Base-by-base conservation (phyloP, 1,139 yeast genomes). In the Suhomyces anneliseae region DNA sequence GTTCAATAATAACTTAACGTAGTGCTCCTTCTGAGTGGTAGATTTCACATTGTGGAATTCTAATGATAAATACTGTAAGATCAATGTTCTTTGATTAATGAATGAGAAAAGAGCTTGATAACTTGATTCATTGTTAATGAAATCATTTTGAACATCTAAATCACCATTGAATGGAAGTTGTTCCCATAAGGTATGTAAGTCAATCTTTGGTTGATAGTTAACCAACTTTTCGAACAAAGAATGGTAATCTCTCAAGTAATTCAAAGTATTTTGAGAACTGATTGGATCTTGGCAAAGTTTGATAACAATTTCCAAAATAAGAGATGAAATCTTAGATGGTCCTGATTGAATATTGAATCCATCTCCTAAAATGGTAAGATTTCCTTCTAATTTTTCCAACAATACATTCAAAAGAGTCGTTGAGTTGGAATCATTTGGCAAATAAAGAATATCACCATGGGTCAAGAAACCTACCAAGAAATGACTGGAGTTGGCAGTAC, bases 21-120 rank as follows among this genome's bases (percentile, higher is more conserved):
- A 86, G 27, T 74, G 70, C 26, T 76, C 72, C 27, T 81, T 78
- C 51, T 83, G 74, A 1, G 87, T 74, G 2, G 78, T 65, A 0
- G 89, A 78, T 1, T 83, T 81, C n/a, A 83, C 72, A 47, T 76
- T 76, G 58, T 87, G 90, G 32, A 90, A 72, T 54, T 89, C 95
- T 48, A 86, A 66, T n/a, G 93, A 80, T 46, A 89, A 66, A 56
- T 83, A 82, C 53, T 86, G 88, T 33, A 89, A 68, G 7, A 86
- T 68, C 27, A 76, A 70, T 40, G 82, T 78, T 59, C 96, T 76
- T 54, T 82, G 85, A 39, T 72, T 76, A 48, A 86, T 75, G 56
- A 88, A 87, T 0, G 83, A 72, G 39, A 82, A 69, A 45, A 89
- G 71, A 0, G 95, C 74, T 33, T 81, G 77, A 41, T 79, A 68